Evolutionary conservation across 768 basidiomycete genomes (phyloP), one percentile per base, ranked within the genome.

Genomic region (Obba rivulosa): DNA sequence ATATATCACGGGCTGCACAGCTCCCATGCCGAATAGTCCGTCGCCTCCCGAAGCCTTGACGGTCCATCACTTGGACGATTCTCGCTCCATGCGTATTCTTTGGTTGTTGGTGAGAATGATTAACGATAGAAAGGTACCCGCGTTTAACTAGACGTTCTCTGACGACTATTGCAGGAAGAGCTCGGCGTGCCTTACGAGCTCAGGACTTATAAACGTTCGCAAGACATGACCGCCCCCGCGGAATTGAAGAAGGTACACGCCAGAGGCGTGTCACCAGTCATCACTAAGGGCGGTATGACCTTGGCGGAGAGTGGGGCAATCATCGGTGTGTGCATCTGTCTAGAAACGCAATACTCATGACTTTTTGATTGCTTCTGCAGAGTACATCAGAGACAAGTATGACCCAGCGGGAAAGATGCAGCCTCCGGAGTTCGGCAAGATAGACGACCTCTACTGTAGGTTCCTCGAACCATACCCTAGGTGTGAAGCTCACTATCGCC

Each of bases 71-170:
- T 62, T 78, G 7, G 67, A 74, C 47, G 57, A 76, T 48, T 75
- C 74, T 8, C 71, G 75, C n/a, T 74, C 77, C 5, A 74, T 75
- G 51, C 65, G 75, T 18, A 62, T 79, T 39, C 62, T 77, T 13
- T 79, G 75, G 75, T 61, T 78, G 28, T 56, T 71, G 51, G 69
- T 70, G 17, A 36, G 59, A 46, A 42, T 35, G 41, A 41, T 41
- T 45, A 16, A 45, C 18, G 14, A 23, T 22, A 10, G 34, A n/a
- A 18, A 34, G n/a, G 28, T 37, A 23, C 35, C 8, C 31, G 3
- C n/a, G 2, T 34, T 38, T 41, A 37, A 22, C 18, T 35, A 9
- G n/a, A 35, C 10, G 20, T n/a, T 38, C 37, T n/a, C 20, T 38
- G 16, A 16, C 5, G 8, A 38, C 11, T 11, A 14, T 44, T 17